phyloP scores from a whole-genome alignment of 192 early-diverging fungal genomes.

The Chytriomyces sp. region DNA sequence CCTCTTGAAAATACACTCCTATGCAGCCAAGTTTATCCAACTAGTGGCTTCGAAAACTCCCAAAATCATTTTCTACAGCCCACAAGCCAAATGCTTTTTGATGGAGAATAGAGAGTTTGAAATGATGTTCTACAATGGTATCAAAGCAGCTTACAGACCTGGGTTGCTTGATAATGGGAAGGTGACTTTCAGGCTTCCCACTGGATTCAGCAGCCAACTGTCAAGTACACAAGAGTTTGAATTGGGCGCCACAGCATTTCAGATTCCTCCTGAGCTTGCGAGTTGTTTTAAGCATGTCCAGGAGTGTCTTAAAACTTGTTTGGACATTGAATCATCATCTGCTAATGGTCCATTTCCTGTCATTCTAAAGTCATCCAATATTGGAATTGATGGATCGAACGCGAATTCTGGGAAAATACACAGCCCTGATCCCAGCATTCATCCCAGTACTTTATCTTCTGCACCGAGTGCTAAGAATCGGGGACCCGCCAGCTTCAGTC shows the following conservation, averaged over 20 bases:
- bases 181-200: not conserved
- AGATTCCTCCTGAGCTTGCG: conserved; percentile 40
- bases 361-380: conserved; percentile 52
- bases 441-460: conserved; percentile 6
- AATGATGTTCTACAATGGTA: conserved; percentile 67
- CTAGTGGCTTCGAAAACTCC: conserved; percentile 63
- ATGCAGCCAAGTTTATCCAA: conserved; percentile 55
- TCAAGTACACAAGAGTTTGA: not conserved
- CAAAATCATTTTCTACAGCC: conserved; percentile 66
- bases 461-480: not conserved
- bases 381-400: not conserved
- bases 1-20: conserved; percentile 14
- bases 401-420: not conserved
- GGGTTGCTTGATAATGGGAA: not conserved
- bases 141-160: conserved; percentile 40
- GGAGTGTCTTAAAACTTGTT: conserved; percentile 55
- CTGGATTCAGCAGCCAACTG: not conserved
- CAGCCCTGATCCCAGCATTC: not conserved
- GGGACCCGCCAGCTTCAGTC: not conserved
- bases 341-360: conserved; percentile 35
- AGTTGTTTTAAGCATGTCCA: conserved; percentile 47
- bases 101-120: conserved; percentile 72
- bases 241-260: not conserved
- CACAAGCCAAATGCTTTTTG: conserved; percentile 68
- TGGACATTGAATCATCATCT: conserved; percentile 44